Conservation (phyloP, 805 yeast genomes). For the Diddensiella transvaalensis region DNA sequence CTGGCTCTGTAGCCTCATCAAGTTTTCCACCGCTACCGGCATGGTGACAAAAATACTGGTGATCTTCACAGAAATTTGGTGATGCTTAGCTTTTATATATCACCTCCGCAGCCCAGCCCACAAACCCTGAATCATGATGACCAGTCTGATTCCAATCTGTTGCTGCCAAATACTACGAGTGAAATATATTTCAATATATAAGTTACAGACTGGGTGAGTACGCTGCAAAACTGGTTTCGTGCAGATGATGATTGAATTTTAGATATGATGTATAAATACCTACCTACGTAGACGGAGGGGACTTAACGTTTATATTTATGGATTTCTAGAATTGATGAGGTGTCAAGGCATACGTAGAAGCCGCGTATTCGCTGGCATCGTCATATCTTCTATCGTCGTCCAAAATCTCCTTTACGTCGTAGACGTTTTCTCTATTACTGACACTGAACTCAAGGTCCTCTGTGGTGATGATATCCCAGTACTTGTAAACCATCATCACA, state of each 20-base stretch:
- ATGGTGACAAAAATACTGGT: too few relatives aligned
- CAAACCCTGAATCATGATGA: too few relatives aligned
- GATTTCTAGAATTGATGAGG: neutral
- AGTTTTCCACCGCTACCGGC: constrained; percentile 56
- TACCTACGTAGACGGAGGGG: too few relatives aligned
- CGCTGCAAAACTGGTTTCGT: too few relatives aligned
- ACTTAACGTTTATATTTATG: too few relatives aligned
- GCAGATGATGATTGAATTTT: too few relatives aligned
- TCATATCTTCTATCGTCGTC: constrained; percentile 30
- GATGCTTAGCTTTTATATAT: neutral
- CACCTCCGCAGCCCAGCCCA: too few relatives aligned
- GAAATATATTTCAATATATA: too few relatives aligned
- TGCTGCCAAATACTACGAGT: too few relatives aligned
- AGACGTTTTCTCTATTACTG: constrained; percentile 44
- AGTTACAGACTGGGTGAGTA: too few relatives aligned
- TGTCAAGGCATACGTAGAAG: constrained; percentile 32
- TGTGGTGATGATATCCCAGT: constrained; percentile 92
- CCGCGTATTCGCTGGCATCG: constrained; percentile 33
- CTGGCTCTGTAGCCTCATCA: constrained; percentile 63
- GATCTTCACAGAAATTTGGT: neutral
- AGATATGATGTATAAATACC: too few relatives aligned
- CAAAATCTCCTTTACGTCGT: constrained; percentile 35
- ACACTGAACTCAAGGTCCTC: constrained; percentile 94
- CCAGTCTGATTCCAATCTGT: too few relatives aligned
- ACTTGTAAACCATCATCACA: constrained; percentile 92